Evolutionary conservation across 306 rosid genomes (phyloP).

Genomic region (Hippophae gyantsensis): DNA sequence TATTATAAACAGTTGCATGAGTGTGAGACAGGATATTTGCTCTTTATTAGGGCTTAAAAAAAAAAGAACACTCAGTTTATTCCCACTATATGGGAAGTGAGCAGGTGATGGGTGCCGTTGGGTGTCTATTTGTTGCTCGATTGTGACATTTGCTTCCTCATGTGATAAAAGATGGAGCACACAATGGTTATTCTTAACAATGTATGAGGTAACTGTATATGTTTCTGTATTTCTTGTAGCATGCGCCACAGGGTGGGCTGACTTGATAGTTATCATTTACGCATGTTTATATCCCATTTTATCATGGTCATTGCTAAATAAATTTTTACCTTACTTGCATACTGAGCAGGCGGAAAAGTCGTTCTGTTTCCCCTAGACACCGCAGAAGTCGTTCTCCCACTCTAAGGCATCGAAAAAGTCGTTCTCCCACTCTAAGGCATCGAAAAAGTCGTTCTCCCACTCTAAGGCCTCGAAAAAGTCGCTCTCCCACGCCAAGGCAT

Average conservation of each 20-base stretch:
- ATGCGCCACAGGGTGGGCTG: slow-evolving; percentile 41
- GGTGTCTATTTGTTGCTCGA: slow-evolving; percentile 80
- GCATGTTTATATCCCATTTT: slow-evolving; percentile 10
- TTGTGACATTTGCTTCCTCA: slow-evolving; percentile 88
- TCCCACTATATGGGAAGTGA: slow-evolving; percentile 64
- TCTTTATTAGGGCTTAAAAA: slow-evolving; percentile 24
- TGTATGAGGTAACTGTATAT: slow-evolving; percentile 90
- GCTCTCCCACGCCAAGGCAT: slow-evolving; percentile 52
- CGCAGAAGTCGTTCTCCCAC: slow-evolving; percentile 37
- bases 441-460: slow-evolving; percentile 61
- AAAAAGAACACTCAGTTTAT: slow-evolving; percentile 44
- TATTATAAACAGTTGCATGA: slow-evolving; percentile 15
- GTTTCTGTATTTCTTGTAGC: slow-evolving; percentile 45
- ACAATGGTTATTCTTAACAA: slow-evolving; percentile 80
- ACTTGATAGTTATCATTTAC: slow-evolving; percentile 23
- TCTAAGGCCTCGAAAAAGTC: slow-evolving; percentile 57
- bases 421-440: slow-evolving; percentile 48
- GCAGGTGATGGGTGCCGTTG: slow-evolving; percentile 84
- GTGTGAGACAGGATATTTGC: slow-evolving; percentile 28
- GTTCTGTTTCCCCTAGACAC: slow-evolving; percentile 46
- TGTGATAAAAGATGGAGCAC: slow-evolving; percentile 96
- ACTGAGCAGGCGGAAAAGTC: slow-evolving; percentile 72
- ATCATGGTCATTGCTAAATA: slow-evolving; percentile 32
- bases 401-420: slow-evolving; percentile 57
- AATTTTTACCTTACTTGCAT: slow-evolving; percentile 14